Evolutionary conservation across 331 rosid genomes (phyloP), one percentile per base, ranked within the genome.

Genomic region (Spiraea crenata): DNA sequence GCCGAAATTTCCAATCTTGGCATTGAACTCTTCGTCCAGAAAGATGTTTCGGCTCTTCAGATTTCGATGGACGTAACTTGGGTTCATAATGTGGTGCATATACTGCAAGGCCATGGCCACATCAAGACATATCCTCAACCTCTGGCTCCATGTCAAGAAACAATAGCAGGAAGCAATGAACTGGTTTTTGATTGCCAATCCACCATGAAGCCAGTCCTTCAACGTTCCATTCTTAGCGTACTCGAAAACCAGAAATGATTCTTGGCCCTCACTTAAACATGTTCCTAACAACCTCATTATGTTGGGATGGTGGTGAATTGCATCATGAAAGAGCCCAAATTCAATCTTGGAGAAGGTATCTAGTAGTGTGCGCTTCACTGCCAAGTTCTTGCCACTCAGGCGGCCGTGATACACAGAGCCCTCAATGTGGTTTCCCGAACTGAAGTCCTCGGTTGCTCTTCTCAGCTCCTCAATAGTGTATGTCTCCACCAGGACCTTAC

Each of bases 171-270:
- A 95, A 61, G 91, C 77, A 64, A 91, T 95, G 92, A 89, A 93
- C 69, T 93, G 97, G 77, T 87, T 93, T 83, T 93, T 93, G 67
- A 93, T 86, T 46, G 99, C 99, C 76, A 93, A 71, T 49, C 99
- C 96, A 38, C 97, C 99, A 35, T 93, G 97, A 50, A 93, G 90
- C 99, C 99, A 93, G 60, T 93, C 99, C 74, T 89, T 91, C 55
- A 93, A 65, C 3, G 99, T 89, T 34, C 99, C 99, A 38, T 93
- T 93, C 69, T 81, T 79, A 0, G 95, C 95, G 46, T 84, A 87
- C 89, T 91, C 99, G 34, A 87, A 89, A 17, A 87, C 85, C 64
- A 91, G 72, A 69, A 70, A 83, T 4, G 96, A 91, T 17, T 89
- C 91, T 42, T 71, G 70, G 41, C 80, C 85, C 20, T 87, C 89